These are phyloP conservation scores for Dentiscutata heterogama DNA, from an alignment of 371 early-diverging fungal species.

Conservation along the genomic window DNA sequence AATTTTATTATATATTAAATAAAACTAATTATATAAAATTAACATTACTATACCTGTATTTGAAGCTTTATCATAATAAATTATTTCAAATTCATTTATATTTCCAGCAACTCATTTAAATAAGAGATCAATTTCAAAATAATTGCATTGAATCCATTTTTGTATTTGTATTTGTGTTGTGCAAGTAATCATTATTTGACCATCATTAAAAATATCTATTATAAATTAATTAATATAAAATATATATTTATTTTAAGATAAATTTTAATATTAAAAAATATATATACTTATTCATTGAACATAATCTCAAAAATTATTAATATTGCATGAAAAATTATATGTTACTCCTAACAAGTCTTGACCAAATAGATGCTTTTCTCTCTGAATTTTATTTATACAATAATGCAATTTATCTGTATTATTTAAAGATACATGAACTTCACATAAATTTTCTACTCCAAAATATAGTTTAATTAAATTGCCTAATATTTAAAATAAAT, in stretches of 20 bases:
- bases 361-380: neutral
- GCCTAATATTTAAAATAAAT: neutral
- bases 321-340: neutral
- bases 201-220: no score
- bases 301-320: slow-evolving; percentile 8
- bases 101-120: neutral
- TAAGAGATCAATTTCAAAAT: slow-evolving; percentile 3
- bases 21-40: neutral
- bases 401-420: neutral
- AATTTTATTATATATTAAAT: neutral
- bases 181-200: no score
- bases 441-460: neutral
- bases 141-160: neutral
- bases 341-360: neutral
- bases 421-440: slow-evolving; percentile 2
- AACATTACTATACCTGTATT: neutral
- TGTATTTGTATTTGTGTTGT: no score
- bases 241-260: no score
- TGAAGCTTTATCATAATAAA: neutral
- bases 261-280: neutral
- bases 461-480: slow-evolving; percentile 1
- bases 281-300: neutral
- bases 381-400: neutral
- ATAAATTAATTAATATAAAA: no score
- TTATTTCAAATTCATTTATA: slow-evolving; percentile 2